These are phyloP conservation scores for Neofusicoccum umdonicola DNA, from an alignment of 2,329 filamentous ascomycete genomes.

Conservation along the genomic window DNA sequence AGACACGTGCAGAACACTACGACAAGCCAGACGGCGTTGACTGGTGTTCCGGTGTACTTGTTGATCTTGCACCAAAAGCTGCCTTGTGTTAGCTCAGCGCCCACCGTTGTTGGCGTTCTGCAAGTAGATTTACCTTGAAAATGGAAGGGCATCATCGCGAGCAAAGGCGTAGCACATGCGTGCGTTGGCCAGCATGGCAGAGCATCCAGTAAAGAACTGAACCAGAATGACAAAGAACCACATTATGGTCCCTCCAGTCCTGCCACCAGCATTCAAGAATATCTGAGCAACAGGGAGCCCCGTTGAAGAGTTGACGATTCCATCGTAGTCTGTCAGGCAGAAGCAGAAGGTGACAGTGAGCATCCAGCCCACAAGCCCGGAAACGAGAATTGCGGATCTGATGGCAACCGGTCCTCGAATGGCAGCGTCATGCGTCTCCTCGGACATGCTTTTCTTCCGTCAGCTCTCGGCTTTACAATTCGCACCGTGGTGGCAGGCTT, in stretches of 20 bases:
- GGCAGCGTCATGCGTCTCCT: conserved; percentile 64
- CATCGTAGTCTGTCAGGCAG: conserved; percentile 58
- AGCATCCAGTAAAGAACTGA: conserved; percentile 64
- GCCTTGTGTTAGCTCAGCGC: neutral
- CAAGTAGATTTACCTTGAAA: conserved; percentile 48
- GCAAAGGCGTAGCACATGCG: conserved; percentile 63
- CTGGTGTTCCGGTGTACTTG: conserved; percentile 54
- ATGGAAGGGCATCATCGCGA: conserved; percentile 59
- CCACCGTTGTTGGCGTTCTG: neutral
- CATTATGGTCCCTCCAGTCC: conserved; percentile 57
- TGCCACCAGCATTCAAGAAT: conserved; percentile 60
- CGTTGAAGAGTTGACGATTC: conserved; percentile 56
- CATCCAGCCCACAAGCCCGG: conserved; percentile 60
- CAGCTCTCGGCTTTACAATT: neutral
- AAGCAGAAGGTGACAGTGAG: conserved; percentile 64
- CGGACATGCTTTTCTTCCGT: conserved; percentile 53
- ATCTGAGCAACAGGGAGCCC: conserved; percentile 59
- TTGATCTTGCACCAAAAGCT: conserved; percentile 56
- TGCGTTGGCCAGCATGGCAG: conserved; percentile 63
- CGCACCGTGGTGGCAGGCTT: conserved; percentile 28
- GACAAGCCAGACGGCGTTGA: conserved; percentile 64
- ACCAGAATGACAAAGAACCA: conserved; percentile 63
- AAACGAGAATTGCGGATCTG: conserved; percentile 57
- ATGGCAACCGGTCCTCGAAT: conserved; percentile 61
- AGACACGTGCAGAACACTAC: conserved; percentile 56